Evolutionary conservation across 2,329 filamentous ascomycete species (phyloP).

Genomic region (Penicillium glabrum): DNA sequence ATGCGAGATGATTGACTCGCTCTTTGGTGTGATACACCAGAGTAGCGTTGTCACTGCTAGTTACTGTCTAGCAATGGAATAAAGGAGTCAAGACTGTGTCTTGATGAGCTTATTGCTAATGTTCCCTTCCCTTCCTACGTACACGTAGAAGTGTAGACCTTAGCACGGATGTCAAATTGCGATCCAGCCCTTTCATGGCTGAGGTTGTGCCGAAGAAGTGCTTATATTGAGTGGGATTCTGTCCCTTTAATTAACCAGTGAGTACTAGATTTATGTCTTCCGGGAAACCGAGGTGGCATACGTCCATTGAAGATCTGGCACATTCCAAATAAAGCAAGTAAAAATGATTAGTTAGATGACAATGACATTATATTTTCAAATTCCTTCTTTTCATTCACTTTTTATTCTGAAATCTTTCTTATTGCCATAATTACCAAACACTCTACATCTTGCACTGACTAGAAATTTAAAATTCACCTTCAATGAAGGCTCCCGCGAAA

Average conservation of each 20-base stretch:
- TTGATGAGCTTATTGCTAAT: constrained; percentile 6
- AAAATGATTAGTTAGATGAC: neutral
- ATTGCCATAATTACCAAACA: too few species aligned
- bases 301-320: constrained; percentile 48
- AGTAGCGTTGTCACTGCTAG: constrained; percentile 18
- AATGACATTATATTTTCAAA: neutral
- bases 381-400: neutral
- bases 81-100: constrained; percentile 7
- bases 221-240: constrained; percentile 63
- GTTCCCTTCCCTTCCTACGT: neutral
- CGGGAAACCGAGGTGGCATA: constrained; percentile 37
- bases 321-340: constrained; percentile 21
- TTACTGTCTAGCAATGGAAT: constrained; percentile 19
- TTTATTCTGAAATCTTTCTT: too few species aligned
- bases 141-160: constrained; percentile 1
- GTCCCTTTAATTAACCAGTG: constrained; percentile 32
- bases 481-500: too few species aligned
- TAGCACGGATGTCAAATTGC: constrained; percentile 99
- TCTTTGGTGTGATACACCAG: neutral
- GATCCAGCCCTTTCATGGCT: constrained; percentile 80
- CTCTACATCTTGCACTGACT: too few species aligned
- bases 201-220: constrained; percentile 99
- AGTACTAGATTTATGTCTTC: constrained; percentile 47
- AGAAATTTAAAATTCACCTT: too few species aligned
- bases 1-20: constrained; percentile 24